Evolutionary conservation across 257 asterid genomes (phyloP).

Genomic region (Nicotiana sylvestris): DNA sequence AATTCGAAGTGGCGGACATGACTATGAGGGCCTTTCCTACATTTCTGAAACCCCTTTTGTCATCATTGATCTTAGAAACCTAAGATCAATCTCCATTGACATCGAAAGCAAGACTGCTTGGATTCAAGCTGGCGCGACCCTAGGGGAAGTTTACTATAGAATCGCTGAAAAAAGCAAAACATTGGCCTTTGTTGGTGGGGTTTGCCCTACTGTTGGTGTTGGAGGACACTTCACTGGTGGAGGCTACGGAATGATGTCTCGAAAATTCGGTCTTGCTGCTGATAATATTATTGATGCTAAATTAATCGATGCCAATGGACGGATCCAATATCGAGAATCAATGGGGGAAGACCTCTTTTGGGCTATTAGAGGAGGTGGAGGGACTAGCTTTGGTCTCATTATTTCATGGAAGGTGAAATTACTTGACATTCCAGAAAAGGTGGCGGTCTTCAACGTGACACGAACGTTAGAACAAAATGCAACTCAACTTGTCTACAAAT

Average conservation of each 20-base stretch:
- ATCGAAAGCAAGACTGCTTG: not conserved
- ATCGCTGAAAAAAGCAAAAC: not conserved
- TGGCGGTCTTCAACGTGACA: not conserved
- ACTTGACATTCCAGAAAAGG: not conserved
- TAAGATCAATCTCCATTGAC: not conserved
- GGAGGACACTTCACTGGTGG: constrained; percentile 9
- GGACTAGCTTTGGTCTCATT: not conserved
- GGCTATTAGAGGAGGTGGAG: constrained; percentile 8
- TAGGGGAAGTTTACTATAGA: constrained; percentile 1
- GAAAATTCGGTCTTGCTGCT: not conserved
- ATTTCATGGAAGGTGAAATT: constrained; percentile 3
- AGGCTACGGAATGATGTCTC: not conserved
- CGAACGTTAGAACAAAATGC: not conserved
- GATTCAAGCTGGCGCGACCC: not conserved
- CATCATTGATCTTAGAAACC: not conserved
- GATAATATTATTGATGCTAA: not conserved
- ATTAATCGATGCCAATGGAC: not conserved
- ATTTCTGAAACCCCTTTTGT: not conserved
- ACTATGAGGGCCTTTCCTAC: constrained; percentile 6
- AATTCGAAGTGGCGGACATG: not conserved
- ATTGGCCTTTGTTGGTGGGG: not conserved
- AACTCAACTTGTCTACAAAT: not conserved
- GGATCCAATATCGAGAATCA: not conserved
- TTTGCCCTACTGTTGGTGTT: not conserved
- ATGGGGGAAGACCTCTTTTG: constrained; percentile 4